Evolutionary conservation across 2,329 filamentous ascomycete genomes (phyloP).

Genomic region (Pseudogymnoascus sp.): DNA sequence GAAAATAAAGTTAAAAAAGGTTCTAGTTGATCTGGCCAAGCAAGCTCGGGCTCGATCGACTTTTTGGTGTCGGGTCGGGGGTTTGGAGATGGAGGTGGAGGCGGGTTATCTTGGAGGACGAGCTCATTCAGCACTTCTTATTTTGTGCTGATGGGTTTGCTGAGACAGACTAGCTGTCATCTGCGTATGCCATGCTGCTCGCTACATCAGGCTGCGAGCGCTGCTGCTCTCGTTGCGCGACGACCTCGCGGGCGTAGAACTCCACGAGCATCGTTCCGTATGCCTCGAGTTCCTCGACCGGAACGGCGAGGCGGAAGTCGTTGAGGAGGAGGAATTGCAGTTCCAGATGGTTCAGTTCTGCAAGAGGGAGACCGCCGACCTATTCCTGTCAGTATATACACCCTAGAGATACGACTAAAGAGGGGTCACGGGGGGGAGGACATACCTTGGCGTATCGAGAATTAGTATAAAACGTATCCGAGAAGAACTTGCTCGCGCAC

Average conservation of each 20-base stretch:
- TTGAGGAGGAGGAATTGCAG: constrained; percentile 92
- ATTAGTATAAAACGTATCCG: constrained; percentile 97
- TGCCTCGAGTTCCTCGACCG: constrained; percentile 89
- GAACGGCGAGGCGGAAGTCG: constrained; percentile 87
- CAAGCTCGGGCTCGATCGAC: not conserved
- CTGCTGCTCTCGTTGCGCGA: constrained; percentile 43
- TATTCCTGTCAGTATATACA: constrained; percentile 30
- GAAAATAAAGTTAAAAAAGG: not conserved
- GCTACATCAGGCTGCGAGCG: not conserved
- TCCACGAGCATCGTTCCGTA: constrained; percentile 98
- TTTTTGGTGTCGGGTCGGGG: not conserved
- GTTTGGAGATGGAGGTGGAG: not conserved
- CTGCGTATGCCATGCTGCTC: not conserved
- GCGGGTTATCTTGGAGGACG: not conserved
- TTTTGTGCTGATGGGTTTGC: not conserved
- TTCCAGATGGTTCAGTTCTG: constrained; percentile 92
- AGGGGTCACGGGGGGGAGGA: constrained; percentile 15
- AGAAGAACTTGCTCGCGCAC: constrained; percentile 99
- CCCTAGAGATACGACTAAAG: not conserved
- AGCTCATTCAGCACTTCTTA: not conserved
- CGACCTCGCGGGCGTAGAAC: constrained; percentile 88
- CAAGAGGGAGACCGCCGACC: constrained; percentile 87
- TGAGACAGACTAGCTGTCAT: not conserved
- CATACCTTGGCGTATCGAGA: constrained; percentile 96
- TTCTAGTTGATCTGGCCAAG: not conserved